Evolutionary conservation across 805 yeast species (phyloP), one percentile per base, ranked within the genome.

Genomic region (Sporopachydermia quercuum): DNA sequence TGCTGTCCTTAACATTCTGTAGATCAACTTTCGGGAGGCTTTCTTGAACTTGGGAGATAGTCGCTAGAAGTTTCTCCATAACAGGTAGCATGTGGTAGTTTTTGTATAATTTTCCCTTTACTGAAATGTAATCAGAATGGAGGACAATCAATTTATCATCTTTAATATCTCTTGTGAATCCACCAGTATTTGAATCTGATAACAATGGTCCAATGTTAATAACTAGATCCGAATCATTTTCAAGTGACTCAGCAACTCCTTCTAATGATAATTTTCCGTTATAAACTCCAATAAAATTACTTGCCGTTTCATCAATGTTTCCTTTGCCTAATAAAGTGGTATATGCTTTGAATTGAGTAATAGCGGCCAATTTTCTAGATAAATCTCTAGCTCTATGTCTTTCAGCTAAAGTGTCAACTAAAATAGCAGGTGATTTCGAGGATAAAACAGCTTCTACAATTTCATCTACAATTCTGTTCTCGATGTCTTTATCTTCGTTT

Each of bases 251-350:
- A 34, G 62, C 58, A 18, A 76, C 70, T 16, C 70, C 68, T 13
- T 58, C 58, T 19, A 59, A 58, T 2, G 81, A 71, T 40, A 67
- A 68, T 23, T 54, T 54, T 23, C 94, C 95, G 46, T 68, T 72
- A 54, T 79, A 87, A 30, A 71, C 74, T 33, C 94, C 96, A 44
- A 76, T 66, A 52, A 70, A 86, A 37, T 68, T 63, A 4, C 68
- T 62, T 43, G 67, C 62, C n/a, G 73, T 57, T 59, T 86, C 96
- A 57, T 86, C 77, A 34, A 86, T 57, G 16, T 74, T 57, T 5
- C 83, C 76, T 55, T 85, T 79, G 13, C 86, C 93, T 71, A 71
- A 72, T 39, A 70, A 64, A 1, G 86, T 71, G 5, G 76, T 62
- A 55, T 57, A 81, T 47, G 66, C 72, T 55, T 73, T 77, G 51